A percentile compares a stretch with the other conserved stretches of the same genome.
phyloP scores from a whole-genome alignment of 225 moss, liverwort and hornwort genomes.

The Thuidium tamariscinum region DNA sequence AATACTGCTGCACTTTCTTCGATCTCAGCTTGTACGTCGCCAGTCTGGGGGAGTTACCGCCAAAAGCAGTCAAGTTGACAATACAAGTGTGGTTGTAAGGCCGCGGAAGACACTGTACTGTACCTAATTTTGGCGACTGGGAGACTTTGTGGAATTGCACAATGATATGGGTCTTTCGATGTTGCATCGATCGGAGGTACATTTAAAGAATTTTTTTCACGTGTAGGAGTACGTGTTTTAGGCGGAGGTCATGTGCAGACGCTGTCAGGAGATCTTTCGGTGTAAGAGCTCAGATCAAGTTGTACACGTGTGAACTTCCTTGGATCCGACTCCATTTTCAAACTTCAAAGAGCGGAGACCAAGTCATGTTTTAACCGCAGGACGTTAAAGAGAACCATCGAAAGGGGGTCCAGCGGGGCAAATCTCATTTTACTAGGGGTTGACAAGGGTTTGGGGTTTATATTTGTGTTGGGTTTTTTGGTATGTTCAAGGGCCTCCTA shows the following conservation, averaged over 20 bases:
- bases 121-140: not conserved
- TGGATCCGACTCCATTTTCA: not conserved
- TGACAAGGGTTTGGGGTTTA: no score
- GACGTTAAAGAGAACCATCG: no score
- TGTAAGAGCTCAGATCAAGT: not conserved
- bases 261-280: not conserved
- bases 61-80: not conserved
- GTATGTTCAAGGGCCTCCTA: no score
- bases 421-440: no score
- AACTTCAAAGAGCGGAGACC: not conserved
- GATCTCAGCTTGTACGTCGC: not conserved
- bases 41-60: not conserved
- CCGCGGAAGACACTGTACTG: not conserved
- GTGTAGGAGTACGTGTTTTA: not conserved
- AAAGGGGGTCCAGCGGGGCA: no score
- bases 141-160: not conserved
- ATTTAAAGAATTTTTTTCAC: no score
- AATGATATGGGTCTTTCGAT: not conserved
- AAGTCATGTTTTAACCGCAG: not conserved
- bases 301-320: not conserved
- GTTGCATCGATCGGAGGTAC: not conserved
- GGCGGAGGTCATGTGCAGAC: not conserved
- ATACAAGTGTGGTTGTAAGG: no score
- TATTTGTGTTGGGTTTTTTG: no score
- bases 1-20: not conserved